Conservation (phyloP, 1,284 basidiomycete species). For the Melampsora americana region DNA sequence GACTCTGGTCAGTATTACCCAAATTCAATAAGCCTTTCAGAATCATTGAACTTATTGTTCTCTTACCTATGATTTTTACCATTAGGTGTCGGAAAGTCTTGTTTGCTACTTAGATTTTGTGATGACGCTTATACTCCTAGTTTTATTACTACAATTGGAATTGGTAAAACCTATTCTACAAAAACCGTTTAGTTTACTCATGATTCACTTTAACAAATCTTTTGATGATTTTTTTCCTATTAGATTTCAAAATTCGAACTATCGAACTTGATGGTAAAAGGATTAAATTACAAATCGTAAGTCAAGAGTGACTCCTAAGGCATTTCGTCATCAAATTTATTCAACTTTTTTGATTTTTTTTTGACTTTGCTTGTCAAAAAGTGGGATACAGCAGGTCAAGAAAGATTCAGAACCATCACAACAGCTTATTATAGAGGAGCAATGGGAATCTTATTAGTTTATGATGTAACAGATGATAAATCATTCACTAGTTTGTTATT, state of each 20-base stretch:
- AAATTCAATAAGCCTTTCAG: too few relatives aligned
- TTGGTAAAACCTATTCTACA: slow-evolving; percentile 48
- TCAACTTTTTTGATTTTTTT: slow-evolving; percentile 16
- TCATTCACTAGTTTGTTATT: slow-evolving; percentile 86
- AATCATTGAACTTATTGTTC: slow-evolving; percentile 3
- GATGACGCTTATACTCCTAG: slow-evolving; percentile 99
- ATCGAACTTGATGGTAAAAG: slow-evolving; percentile 94
- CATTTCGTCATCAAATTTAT: too few relatives aligned
- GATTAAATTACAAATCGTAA: slow-evolving; percentile 91
- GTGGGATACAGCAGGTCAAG: slow-evolving; percentile 99
- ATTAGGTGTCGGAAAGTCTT: slow-evolving; percentile 81
- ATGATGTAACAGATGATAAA: slow-evolving; percentile 96
- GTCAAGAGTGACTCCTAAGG: slow-evolving; percentile 52
- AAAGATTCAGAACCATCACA: slow-evolving; percentile 98
- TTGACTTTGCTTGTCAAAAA: slow-evolving; percentile 52
- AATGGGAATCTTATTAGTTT: slow-evolving; percentile 98
- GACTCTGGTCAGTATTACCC: slow-evolving; percentile 80
- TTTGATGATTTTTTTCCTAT: not conserved
- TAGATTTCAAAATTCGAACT: slow-evolving; percentile 93
- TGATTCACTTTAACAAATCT: not conserved
- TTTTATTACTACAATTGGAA: slow-evolving; percentile 97
- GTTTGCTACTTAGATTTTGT: slow-evolving; percentile 95
- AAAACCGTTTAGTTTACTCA: not conserved
- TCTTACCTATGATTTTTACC: slow-evolving; percentile 12
- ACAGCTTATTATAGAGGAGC: slow-evolving; percentile 99